Evolutionary conservation across 176 grass and related monocot species (phyloP), one percentile per base, ranked within the genome.

Genomic region (Tillandsia fasciculata): DNA sequence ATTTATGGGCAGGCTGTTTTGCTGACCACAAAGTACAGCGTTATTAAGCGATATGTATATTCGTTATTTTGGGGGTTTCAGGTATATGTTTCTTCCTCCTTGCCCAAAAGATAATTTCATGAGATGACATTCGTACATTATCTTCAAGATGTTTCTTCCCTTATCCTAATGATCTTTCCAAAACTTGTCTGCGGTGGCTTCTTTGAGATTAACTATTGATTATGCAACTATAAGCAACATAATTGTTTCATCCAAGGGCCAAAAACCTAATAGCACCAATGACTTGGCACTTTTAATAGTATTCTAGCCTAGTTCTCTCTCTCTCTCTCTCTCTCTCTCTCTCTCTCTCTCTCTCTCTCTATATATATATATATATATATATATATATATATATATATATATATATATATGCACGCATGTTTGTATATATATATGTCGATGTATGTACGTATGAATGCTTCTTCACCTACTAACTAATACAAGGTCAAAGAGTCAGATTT

Each of bases 1-100:
- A 97, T 92, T 68, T 97, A 97, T 83, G 1, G 10, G 49, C 76
- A 90, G 22, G 84, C 86, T 74, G 93, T 97, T 85, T 49, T 83
- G 49, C 76, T 97, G 15, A 85, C 86, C 68, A 85, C 93, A 67
- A 58, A 90, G 20, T 9, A 6, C 11, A 97, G 77, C 73, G 82
- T 80, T 75, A 71, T 90, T 72, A 89, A 74, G 11, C 79, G 93
- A 26, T 97, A 97, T 73, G 83, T 92, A 82, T 97, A 92, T 84
- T 85, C 86, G 50, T 77, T 90, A 49, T 97, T 97, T 81, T 97
- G 93, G 93, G 93, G 93, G 3, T 97, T 97, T 81, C 89, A 97
- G 93, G 93, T 96, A 90, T 68, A 71, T 68, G 50, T 70, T 48
- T 69, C 8, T 28, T 26, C 42, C 9, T 70, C 6, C 67, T 63